These are phyloP conservation scores for Trypanosoma congolense DNA, from an alignment of 208 protist genomes.

Conservation along the genomic window DNA sequence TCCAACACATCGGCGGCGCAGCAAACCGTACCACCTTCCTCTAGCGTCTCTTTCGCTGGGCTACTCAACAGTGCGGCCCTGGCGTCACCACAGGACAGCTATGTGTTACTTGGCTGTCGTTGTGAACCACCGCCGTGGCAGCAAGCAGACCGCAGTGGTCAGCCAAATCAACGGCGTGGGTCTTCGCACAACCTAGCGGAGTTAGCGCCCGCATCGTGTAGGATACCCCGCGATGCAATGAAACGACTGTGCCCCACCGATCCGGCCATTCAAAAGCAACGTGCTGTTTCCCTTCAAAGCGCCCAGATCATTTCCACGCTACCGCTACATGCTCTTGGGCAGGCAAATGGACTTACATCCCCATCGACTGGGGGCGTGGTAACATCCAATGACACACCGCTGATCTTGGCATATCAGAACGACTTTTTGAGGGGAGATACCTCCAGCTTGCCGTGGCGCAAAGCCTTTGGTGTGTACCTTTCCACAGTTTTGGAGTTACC, in stretches of 20 bases:
- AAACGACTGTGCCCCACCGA: not conserved
- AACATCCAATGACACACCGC: not conserved
- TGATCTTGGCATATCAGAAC: conserved; percentile 4
- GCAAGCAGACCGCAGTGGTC: not conserved
- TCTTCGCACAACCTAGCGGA: not conserved
- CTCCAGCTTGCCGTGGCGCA: conserved; percentile 5
- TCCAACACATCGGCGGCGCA: not conserved
- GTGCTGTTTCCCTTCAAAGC: not conserved
- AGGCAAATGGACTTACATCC: not conserved
- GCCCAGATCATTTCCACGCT: conserved; percentile 10
- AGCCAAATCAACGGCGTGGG: not conserved
- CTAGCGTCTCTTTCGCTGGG: not conserved
- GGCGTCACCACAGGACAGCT: conserved; percentile 5
- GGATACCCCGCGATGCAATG: not conserved
- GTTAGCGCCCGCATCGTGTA: not conserved
- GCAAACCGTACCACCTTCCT: not conserved
- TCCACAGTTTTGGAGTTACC: conserved; percentile 3
- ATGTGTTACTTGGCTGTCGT: conserved; percentile 21
- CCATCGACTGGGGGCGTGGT: not conserved
- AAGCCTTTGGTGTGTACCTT: conserved; percentile 14
- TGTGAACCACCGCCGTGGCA: not conserved
- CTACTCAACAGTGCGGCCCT: not conserved
- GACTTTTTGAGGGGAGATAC: not conserved
- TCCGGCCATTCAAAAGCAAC: not conserved
- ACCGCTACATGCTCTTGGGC: not conserved